Evolutionary conservation across 73 alveolate genomes (phyloP).

Genomic region (Tetrahymena malaccensis): DNA sequence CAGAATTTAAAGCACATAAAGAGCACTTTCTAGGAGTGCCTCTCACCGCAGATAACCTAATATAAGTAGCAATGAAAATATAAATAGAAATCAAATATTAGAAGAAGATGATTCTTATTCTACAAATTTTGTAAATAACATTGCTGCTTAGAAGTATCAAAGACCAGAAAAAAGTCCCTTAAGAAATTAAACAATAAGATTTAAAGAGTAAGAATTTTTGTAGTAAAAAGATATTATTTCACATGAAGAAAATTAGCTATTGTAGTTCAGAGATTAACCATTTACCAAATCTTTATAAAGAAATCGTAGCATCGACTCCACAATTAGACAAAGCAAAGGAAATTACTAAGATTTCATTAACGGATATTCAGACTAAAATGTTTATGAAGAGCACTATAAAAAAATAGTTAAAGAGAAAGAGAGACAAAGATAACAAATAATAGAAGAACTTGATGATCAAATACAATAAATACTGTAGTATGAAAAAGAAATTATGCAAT

Average conservation of each 20-base stretch:
- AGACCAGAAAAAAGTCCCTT: background rate
- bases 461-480: background rate
- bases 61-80: background rate
- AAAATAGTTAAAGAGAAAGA: background rate
- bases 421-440: background rate
- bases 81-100: background rate
- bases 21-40: background rate
- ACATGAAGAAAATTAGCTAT: background rate
- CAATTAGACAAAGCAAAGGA: background rate
- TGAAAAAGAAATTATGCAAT: background rate
- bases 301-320: background rate
- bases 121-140: background rate
- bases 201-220: background rate
- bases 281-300: background rate
- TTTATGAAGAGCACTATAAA: background rate
- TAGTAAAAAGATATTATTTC: background rate
- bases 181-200: background rate
- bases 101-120: background rate
- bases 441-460: background rate
- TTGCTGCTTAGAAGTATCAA: background rate
- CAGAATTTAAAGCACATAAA: background rate
- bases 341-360: background rate
- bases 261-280: background rate
- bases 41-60: background rate
- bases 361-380: background rate